These are phyloP conservation scores for Stenogyne calaminthoides DNA, from an alignment of 305 asterid genomes.

Conservation along the genomic window DNA sequence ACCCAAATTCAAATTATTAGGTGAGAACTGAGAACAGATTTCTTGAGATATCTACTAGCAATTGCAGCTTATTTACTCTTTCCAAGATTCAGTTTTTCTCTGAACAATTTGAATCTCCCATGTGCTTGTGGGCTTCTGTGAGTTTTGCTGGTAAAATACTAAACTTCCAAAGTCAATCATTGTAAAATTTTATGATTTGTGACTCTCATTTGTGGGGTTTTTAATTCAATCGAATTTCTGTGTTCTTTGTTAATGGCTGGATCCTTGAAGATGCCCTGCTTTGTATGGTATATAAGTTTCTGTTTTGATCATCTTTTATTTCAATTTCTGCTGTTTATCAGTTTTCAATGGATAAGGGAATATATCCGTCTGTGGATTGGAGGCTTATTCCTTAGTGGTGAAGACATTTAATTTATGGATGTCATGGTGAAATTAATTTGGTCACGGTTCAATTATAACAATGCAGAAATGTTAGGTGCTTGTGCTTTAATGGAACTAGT, in stretches of 20 bases:
- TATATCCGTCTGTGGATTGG: neutral
- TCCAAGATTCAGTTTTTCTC: too few relatives aligned
- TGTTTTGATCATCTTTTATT: too few relatives aligned
- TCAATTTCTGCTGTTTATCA: too few relatives aligned
- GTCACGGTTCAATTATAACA: neutral
- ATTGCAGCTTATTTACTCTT: too few relatives aligned
- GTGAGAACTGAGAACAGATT: constrained; percentile 10
- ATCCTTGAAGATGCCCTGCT: too few relatives aligned
- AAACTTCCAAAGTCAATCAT: neutral
- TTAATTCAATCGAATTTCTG: neutral
- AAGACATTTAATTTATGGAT: too few relatives aligned
- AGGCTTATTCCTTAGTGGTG: too few relatives aligned
- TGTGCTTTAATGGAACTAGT: constrained; percentile 18
- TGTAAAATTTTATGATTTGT: neutral
- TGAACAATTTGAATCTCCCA: neutral
- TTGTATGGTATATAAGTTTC: too few relatives aligned
- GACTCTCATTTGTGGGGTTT: neutral
- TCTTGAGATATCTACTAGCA: neutral
- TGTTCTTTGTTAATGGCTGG: too few relatives aligned
- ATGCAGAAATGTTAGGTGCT: constrained; percentile 29
- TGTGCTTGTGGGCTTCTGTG: constrained; percentile 2
- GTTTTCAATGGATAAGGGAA: neutral
- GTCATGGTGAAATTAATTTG: too few relatives aligned
- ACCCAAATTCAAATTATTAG: neutral
- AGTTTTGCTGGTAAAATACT: constrained; percentile 4